Conservation (phyloP, 305 asterid genomes). For the Nicotiana rustica region DNA sequence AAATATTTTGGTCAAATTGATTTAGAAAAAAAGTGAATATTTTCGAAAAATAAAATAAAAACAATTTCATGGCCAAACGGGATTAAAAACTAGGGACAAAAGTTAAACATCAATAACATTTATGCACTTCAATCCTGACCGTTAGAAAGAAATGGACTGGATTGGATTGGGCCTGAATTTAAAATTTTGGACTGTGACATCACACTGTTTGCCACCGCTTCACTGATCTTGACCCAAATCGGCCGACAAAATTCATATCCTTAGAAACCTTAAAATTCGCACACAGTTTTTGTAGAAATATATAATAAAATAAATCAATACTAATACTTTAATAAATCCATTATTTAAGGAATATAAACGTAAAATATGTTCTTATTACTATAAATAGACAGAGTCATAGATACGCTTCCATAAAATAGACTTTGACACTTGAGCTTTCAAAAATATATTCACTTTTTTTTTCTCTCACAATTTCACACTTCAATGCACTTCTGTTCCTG, state of each 20-base stretch:
- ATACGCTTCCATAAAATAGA: neutral
- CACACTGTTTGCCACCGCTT: constrained; percentile 9
- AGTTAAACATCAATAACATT: too few relatives aligned
- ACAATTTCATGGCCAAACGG: too few relatives aligned
- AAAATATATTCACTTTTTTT: neutral
- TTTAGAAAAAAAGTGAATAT: too few relatives aligned
- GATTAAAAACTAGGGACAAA: too few relatives aligned
- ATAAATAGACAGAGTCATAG: neutral
- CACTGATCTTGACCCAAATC: neutral
- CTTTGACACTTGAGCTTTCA: neutral
- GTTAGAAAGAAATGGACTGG: neutral
- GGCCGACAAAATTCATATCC: neutral
- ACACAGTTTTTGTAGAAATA: neutral
- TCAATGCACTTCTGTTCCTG: constrained; percentile 22
- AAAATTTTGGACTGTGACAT: neutral
- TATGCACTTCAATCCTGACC: neutral
- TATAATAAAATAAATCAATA: neutral
- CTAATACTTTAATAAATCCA: neutral
- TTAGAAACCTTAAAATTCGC: neutral
- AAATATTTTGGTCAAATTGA: too few relatives aligned
- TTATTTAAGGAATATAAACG: neutral
- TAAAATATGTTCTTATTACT: neutral
- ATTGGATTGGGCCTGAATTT: neutral
- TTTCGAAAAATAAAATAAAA: too few relatives aligned
- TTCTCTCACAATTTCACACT: constrained; percentile 7